Conservation (phyloP, 768 basidiomycete species). For the Tephrocybe sp. region DNA sequence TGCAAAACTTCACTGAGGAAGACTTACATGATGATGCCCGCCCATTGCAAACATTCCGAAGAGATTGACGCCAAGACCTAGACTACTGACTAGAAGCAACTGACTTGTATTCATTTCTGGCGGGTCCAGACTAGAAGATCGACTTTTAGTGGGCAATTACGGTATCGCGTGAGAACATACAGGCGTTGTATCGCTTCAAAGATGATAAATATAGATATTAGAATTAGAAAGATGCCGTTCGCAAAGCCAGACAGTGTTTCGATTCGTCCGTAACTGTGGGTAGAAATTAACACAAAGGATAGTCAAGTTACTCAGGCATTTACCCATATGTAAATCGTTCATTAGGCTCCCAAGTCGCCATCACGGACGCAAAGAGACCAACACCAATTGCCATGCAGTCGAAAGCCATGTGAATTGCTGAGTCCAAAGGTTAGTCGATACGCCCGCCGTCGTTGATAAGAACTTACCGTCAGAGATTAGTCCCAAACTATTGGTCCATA, state of each 20-base stretch:
- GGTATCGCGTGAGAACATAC: slow-evolving; percentile 39
- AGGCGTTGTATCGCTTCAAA: slow-evolving; percentile 97
- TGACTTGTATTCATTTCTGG: slow-evolving; percentile 98
- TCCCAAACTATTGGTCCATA: slow-evolving; percentile 97
- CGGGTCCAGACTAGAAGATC: slow-evolving; percentile 68
- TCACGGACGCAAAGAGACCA: slow-evolving; percentile 93
- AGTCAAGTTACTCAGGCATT: slow-evolving; percentile 19
- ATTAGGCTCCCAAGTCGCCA: slow-evolving; percentile 98
- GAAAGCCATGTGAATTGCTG: slow-evolving; percentile 99
- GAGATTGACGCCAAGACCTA: slow-evolving; percentile 91
- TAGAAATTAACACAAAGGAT: slow-evolving; percentile 4
- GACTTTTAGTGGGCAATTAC: neutral
- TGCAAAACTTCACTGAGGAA: neutral
- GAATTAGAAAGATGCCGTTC: slow-evolving; percentile 90
- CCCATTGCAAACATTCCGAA: slow-evolving; percentile 99
- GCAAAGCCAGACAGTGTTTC: slow-evolving; percentile 98
- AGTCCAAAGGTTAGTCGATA: slow-evolving; percentile 7
- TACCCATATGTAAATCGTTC: slow-evolving; percentile 95
- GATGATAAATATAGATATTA: slow-evolving; percentile 97
- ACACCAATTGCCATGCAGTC: slow-evolving; percentile 98
- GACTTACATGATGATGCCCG: slow-evolving; percentile 80
- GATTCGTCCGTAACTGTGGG: slow-evolving; percentile 82
- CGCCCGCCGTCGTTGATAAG: neutral
- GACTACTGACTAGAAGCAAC: slow-evolving; percentile 81
- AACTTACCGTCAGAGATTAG: slow-evolving; percentile 90